Conservation (phyloP, 2,329 filamentous ascomycete species). For the Nemania diffusa region DNA sequence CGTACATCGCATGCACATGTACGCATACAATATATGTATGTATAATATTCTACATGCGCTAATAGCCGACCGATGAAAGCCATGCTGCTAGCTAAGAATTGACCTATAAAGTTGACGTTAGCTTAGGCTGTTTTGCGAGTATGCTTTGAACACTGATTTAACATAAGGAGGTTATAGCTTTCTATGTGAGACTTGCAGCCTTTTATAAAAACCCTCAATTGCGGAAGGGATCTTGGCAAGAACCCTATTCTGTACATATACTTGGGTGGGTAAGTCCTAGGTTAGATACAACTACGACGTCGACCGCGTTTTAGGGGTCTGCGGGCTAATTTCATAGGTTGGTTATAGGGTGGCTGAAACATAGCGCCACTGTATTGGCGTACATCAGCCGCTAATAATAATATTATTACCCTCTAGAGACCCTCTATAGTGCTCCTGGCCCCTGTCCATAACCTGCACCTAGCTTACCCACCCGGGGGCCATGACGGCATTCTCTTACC, state of each 20-base stretch:
- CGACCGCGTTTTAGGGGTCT: conserved; percentile 5
- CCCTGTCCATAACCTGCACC: not conserved
- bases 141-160: not conserved
- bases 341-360: conserved; percentile 31
- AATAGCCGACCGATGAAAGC: not conserved
- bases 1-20: conserved; percentile 16
- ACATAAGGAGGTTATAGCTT: not conserved
- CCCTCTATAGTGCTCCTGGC: not conserved
- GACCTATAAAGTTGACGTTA: not conserved
- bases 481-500: conserved; percentile 18
- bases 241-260: not conserved
- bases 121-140: not conserved
- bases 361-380: conserved; percentile 26
- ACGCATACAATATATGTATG: not conserved
- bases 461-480: conserved; percentile 12
- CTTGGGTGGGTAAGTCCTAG: not conserved
- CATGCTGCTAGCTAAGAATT: not conserved
- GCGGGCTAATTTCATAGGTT: conserved; percentile 11
- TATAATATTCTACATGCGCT: not conserved
- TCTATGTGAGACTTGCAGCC: not conserved
- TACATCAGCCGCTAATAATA: conserved; percentile 20
- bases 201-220: not conserved
- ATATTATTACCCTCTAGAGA: not conserved
- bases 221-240: not conserved
- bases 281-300: not conserved